phyloP scores from a whole-genome alignment of 495 filamentous ascomycete species.

The Chlorociboria aeruginascens region DNA sequence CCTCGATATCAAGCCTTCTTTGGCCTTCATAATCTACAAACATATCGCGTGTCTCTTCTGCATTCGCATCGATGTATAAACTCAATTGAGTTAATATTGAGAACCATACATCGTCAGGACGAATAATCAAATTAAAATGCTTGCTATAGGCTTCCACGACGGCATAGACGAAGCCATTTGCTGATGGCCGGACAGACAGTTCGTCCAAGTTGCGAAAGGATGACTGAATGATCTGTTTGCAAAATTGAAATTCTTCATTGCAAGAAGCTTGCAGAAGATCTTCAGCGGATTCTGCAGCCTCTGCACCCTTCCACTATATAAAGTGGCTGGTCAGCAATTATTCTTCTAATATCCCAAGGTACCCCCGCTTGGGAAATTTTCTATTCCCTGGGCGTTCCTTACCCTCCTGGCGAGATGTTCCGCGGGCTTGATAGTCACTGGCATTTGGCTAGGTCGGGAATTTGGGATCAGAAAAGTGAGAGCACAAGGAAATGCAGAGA shows the following conservation, averaged over 20 bases:
- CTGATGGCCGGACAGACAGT: slow-evolving; percentile 32
- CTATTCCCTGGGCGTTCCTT: too few species aligned
- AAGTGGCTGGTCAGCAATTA: not conserved
- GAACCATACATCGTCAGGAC: slow-evolving; percentile 53
- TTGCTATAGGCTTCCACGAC: slow-evolving; percentile 38
- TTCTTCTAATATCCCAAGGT: too few species aligned
- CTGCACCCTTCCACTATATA: not conserved
- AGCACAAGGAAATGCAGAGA: too few species aligned
- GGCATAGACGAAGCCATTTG: slow-evolving; percentile 38
- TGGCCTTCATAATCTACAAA: slow-evolving; percentile 35
- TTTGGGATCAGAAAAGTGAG: too few species aligned
- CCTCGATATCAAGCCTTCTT: slow-evolving; percentile 29
- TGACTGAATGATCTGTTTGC: not conserved
- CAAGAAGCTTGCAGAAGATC: too few species aligned
- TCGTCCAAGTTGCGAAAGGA: not conserved
- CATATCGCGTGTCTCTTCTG: slow-evolving; percentile 28
- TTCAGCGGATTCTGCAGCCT: not conserved
- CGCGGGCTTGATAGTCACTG: slow-evolving; percentile 5
- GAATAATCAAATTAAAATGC: slow-evolving; percentile 41
- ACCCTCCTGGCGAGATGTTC: slow-evolving; percentile 4
- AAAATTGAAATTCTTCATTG: not conserved
- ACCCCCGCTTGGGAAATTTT: too few species aligned
- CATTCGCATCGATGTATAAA: slow-evolving; percentile 36
- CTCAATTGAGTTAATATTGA: slow-evolving; percentile 43
- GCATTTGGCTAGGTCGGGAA: not conserved